Conservation (phyloP, 2,329 filamentous ascomycete species). For the Sporothrix pallida region DNA sequence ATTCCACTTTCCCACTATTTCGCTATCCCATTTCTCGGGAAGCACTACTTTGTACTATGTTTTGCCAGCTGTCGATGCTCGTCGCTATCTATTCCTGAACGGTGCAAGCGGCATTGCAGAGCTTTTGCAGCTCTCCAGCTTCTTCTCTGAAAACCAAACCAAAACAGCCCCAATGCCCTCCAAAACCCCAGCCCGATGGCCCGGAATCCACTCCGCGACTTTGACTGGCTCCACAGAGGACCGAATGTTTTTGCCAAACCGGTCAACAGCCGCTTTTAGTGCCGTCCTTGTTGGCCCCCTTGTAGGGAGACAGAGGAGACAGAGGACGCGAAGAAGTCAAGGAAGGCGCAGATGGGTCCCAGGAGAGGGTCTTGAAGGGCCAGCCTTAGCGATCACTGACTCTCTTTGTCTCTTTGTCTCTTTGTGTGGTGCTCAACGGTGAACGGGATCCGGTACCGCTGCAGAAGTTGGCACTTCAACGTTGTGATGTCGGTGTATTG, state of each 20-base stretch:
- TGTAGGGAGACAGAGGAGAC: neutral
- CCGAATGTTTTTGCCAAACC: constrained; percentile 9
- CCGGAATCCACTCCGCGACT: neutral
- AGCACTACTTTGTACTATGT: neutral
- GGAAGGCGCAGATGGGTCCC: neutral
- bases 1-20: neutral
- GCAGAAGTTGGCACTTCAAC: neutral
- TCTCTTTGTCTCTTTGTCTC: too few relatives aligned
- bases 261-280: constrained; percentile 15
- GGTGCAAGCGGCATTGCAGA: neutral
- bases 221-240: neutral
- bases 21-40: neutral
- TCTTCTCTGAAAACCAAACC: neutral
- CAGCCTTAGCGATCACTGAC: neutral
- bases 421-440: neutral
- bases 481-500: neutral
- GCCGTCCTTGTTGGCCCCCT: neutral
- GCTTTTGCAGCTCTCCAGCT: neutral
- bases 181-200: constrained; percentile 2
- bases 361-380: neutral
- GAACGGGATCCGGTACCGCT: neutral
- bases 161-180: neutral
- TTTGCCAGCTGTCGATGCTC: neutral
- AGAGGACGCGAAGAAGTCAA: neutral
- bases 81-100: constrained; percentile 7